Base-by-base conservation (phyloP, 2,329 filamentous ascomycete genomes). In the Botrytis porri region DNA sequence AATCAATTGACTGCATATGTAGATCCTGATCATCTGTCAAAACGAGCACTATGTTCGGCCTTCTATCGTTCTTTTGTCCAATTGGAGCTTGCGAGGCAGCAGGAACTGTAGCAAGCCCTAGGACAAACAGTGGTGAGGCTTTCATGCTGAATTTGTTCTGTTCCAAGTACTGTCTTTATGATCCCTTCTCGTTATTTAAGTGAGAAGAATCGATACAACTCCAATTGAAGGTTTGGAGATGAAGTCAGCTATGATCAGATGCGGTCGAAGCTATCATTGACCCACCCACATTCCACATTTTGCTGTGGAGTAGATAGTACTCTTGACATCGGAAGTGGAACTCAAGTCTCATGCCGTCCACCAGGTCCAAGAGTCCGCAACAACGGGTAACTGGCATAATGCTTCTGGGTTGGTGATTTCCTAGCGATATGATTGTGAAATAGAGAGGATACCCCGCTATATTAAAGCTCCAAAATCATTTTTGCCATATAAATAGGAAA, bases 1-100 rank as follows among this genome's bases (percentile, higher is more conserved):
- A 90, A 25, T 86, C 83, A 3, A 90, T 76, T 0, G 89, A 91
- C 66, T 88, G 81, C 77, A 91, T 81, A 75, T 88, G 86, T 5
- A 89, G 79, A 78, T 92, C 89, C 79, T 91, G 89, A 76, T 91
- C 89, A 77, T 92, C 89, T 0, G 88, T 89, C 59, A 91, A 82
- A 74, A 91, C 86, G 75, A 91, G 89, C 45, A 91, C 82, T 73
- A 90, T 86, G 76, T 90, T 90, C 1, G 86, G 85, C 72, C 76
- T 75, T n/a, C 41, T 62, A 70, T 74, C 73, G 41, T 71, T 54
- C 3, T 57, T 66, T n/a, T 74, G 29, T 18, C 61, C 59, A 25
- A 75, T 62, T 43, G 75, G 64, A 61, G 65, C 35, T 73, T 77
- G 73, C 32, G 73, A 37, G 9, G 75, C 76, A 41, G 60, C 43